A percentile compares a stretch with the other conserved stretches of the same genome.
Conservation (phyloP, 768 basidiomycete species). For the Rhodotorula graminis region DNA sequence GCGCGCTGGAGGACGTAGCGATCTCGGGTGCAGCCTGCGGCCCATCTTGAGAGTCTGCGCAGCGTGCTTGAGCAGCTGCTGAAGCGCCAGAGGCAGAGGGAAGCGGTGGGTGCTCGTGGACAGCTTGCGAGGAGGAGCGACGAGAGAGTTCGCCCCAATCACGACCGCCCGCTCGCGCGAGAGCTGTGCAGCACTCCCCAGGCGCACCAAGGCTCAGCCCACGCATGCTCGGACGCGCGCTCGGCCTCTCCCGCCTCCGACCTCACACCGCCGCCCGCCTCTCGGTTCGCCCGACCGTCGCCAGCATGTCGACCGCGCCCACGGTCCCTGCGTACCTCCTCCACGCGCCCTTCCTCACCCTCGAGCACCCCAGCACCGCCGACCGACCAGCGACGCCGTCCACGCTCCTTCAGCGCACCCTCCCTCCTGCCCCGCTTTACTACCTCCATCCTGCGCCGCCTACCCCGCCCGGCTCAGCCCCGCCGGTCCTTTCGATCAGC, state of each 20-base stretch:
- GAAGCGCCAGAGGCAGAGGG: too few relatives aligned
- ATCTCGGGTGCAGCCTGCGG: too few relatives aligned
- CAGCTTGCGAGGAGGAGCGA: too few relatives aligned
- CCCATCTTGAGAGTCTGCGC: too few relatives aligned
- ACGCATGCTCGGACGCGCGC: not conserved
- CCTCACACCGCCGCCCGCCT: too few relatives aligned
- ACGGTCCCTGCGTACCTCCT: constrained; percentile 25
- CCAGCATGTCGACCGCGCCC: not conserved
- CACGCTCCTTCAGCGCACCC: constrained; percentile 22
- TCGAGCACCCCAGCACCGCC: not conserved
- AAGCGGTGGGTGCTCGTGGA: too few relatives aligned
- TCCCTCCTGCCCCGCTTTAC: constrained; percentile 26
- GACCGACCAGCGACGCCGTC: not conserved
- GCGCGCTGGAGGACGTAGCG: too few relatives aligned
- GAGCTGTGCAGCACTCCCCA: not conserved
- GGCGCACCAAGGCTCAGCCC: not conserved
- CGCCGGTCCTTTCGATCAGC: not conserved
- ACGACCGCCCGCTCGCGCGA: not conserved
- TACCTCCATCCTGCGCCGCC: constrained; percentile 10
- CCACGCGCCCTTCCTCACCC: constrained; percentile 26
- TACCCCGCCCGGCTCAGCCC: not conserved
- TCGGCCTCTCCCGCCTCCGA: not conserved
- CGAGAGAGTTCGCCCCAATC: too few relatives aligned
- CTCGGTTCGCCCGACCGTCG: not conserved
- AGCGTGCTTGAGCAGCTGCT: too few relatives aligned